Evolutionary conservation across 2,329 filamentous ascomycete species (phyloP).

Genomic region (Colletotrichum sojae): DNA sequence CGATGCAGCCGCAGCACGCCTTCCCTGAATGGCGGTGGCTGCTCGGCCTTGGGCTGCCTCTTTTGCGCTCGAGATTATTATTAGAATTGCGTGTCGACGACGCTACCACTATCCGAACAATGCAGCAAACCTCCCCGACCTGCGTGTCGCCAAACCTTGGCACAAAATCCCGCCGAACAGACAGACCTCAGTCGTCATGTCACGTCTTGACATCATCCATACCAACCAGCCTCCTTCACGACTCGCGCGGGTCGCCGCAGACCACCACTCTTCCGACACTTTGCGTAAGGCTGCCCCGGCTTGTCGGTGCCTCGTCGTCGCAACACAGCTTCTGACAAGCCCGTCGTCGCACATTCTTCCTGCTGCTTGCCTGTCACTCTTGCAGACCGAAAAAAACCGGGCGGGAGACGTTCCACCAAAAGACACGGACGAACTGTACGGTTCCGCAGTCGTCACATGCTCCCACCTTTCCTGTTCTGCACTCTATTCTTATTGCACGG

Average conservation of each 20-base stretch:
- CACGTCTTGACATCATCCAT: not conserved
- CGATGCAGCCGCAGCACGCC: slow-evolving; percentile 11
- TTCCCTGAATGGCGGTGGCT: slow-evolving; percentile 6
- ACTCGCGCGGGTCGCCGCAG: not conserved
- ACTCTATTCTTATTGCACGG: no score
- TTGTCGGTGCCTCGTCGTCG: not conserved
- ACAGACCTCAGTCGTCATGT: not conserved
- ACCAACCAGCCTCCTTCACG: not conserved
- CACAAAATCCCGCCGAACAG: not conserved
- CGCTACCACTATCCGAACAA: not conserved
- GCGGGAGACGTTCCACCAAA: not conserved
- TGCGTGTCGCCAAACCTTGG: not conserved
- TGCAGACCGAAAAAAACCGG: not conserved
- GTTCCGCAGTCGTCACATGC: not conserved
- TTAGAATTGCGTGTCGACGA: not conserved
- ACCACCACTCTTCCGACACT: not conserved
- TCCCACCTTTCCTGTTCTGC: not conserved
- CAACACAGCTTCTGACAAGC: not conserved
- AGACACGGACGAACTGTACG: no score
- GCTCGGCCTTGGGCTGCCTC: not conserved
- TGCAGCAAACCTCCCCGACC: not conserved
- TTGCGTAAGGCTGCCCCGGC: not conserved
- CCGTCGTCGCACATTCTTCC: not conserved
- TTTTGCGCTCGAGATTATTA: not conserved
- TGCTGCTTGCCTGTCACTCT: not conserved